Evolutionary conservation across 1,284 basidiomycete species (phyloP), one percentile per base, ranked within the genome.

Genomic region (Coriolopsis trogii): DNA sequence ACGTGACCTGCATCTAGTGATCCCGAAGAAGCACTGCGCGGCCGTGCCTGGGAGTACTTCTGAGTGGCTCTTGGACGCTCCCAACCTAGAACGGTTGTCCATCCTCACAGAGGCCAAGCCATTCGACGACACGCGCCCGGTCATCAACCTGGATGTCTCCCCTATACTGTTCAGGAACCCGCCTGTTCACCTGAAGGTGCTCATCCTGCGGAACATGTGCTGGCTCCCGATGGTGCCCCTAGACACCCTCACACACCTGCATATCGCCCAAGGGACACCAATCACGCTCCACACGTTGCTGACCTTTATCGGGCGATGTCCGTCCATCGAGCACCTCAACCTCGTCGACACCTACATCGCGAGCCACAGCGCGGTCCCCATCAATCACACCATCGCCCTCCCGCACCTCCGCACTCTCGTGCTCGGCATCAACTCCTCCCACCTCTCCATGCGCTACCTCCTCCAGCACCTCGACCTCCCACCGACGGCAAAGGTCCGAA

Each of bases 311-410:
- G 39, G 34, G 3, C 57, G 49, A 20, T 59, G 57, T 46, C 13
- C 49, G 23, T 34, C 51, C 6, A 53, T 59, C 39, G 46, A 55
- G 38, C 26, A 39, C 25, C 51, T 56, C 40, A 31, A 46, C 10
- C 37, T 59, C 41, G 51, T 45, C 23, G 57, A 59, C 53, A 49
- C 56, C 29, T 56, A 53, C 53, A 42, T 59, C 46, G 51, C 51
- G 9, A 31, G 25, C 37, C 16, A 53, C 1, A 33, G 34, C 2
- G 18, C 25, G 0, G 45, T 53, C 12, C 41, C 41, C 5, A 39
- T 34, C 15, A 44, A 45, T 29, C 30, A 42, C 30, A 20, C 33
- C 18, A 46, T 53, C 8, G 20, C 30, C 6, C 41, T 59, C 13
- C 53, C 53, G 10, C 39, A 15, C 18, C 49, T 59, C 5, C 45